Percentiles rank a stretch among this genome's conserved stretches.
Evolutionary conservation across 1,139 yeast genomes (phyloP).

Genomic region (Scheffersomyces titani): DNA sequence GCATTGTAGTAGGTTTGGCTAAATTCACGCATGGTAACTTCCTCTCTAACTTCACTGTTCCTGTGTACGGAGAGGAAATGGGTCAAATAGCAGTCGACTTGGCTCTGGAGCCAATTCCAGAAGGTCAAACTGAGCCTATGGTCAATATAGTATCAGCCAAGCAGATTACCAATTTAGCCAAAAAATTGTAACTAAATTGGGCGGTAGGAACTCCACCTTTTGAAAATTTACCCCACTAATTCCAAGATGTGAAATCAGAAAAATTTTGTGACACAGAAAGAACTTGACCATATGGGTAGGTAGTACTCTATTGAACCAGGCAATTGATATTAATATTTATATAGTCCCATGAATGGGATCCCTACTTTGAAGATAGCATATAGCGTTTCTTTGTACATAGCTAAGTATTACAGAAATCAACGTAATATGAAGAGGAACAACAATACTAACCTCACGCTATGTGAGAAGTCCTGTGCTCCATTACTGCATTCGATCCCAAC

Average conservation of each 20-base stretch:
- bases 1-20: slow-evolving; percentile 28
- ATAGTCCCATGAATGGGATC: neutral
- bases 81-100: slow-evolving; percentile 45
- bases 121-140: neutral
- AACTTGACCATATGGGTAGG: neutral
- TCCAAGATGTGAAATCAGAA: neutral
- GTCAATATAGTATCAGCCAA: neutral
- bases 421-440: neutral
- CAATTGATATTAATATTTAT: neutral
- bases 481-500: neutral
- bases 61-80: slow-evolving; percentile 51
- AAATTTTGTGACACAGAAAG: neutral
- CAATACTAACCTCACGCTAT: neutral
- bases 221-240: neutral
- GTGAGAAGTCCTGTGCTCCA: neutral
- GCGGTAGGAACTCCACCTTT: neutral
- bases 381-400: neutral
- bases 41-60: slow-evolving; percentile 28
- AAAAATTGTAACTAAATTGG: neutral
- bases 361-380: neutral
- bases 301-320: too few relatives aligned
- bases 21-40: slow-evolving; percentile 30
- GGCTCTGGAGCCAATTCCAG: slow-evolving; percentile 18
- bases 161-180: neutral
- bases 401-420: neutral